These are phyloP conservation scores for Neonectria sp. DNA, from an alignment of 2,329 filamentous ascomycete genomes.

Conservation along the genomic window DNA sequence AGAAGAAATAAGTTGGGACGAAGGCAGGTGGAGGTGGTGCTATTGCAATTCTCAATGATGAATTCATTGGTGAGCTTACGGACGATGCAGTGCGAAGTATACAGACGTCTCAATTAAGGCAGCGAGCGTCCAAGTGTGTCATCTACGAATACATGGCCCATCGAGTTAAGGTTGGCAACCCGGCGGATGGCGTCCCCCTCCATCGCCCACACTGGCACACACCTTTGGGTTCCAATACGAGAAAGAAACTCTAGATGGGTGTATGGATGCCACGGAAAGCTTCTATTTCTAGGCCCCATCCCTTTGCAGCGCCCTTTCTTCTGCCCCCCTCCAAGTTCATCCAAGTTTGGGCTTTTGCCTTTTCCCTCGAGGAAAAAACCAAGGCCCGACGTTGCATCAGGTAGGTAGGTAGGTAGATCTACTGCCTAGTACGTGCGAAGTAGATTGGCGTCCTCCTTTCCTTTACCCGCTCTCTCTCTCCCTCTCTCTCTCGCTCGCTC, in stretches of 20 bases:
- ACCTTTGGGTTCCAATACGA: neutral
- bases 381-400: neutral
- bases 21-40: neutral
- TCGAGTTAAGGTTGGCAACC: conserved; percentile 1
- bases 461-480: neutral
- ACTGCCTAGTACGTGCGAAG: neutral
- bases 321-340: neutral
- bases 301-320: neutral
- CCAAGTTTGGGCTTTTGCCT: neutral
- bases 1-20: neutral
- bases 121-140: neutral
- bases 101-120: neutral
- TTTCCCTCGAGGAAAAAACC: neutral
- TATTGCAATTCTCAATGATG: too few species aligned
- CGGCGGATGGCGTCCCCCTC: neutral
- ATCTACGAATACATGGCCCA: neutral
- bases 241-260: conserved; percentile 2
- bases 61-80: neutral
- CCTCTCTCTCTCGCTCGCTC: too few species aligned
- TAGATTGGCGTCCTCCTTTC: neutral
- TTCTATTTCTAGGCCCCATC: conserved; percentile 5
- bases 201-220: neutral
- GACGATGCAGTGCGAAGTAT: neutral
- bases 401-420: neutral
- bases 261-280: neutral